phyloP scores from a whole-genome alignment of 2,329 filamentous ascomycete species.

The Stromatinia cepivora region DNA sequence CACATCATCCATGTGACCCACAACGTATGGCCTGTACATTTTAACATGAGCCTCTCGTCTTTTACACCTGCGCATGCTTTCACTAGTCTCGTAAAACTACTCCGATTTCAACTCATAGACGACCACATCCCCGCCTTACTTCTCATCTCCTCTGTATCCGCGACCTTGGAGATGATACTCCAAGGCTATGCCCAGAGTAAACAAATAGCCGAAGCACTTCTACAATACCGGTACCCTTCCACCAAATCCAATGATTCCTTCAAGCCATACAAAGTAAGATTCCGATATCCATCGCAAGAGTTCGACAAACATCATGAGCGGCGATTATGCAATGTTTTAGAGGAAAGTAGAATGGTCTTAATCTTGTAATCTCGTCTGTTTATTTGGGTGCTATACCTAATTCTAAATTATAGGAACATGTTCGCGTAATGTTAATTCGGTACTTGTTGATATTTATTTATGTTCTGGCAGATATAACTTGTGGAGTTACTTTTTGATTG shows the following conservation, averaged over 20 bases:
- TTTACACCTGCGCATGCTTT: background rate
- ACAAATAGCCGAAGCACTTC: background rate
- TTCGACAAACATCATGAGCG: background rate
- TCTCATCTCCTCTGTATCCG: background rate
- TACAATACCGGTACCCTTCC: background rate
- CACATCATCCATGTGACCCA: background rate
- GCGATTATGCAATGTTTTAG: background rate
- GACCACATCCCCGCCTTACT: background rate
- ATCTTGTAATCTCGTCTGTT: background rate
- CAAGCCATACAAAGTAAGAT: rapidly evolving
- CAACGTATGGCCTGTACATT: background rate
- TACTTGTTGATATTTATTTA: background rate
- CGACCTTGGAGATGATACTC: background rate
- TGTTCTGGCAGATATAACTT: background rate
- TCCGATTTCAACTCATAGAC: background rate
- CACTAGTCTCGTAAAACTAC: background rate
- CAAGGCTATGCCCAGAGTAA: background rate
- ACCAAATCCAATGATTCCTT: background rate
- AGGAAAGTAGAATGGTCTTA: background rate
- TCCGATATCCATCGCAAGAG: background rate
- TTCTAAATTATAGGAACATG: background rate
- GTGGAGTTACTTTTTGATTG: background rate
- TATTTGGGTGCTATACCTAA: background rate
- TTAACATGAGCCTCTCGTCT: background rate
- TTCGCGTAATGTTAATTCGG: background rate